Conservation (phyloP, 352 stramenopile species). For the Saprolegnia diclina region DNA sequence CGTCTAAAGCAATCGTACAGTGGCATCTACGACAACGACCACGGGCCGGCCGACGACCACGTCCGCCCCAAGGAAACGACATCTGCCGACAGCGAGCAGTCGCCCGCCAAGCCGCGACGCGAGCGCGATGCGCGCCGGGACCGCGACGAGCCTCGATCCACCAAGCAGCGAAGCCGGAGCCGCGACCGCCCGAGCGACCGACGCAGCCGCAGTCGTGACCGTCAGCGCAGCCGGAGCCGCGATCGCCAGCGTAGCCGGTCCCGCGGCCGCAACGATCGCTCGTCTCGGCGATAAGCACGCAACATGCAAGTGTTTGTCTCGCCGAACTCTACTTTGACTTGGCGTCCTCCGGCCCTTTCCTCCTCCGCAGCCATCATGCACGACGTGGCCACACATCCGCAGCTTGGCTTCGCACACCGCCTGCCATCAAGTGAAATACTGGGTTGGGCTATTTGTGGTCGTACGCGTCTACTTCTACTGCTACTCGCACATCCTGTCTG, state of each 20-base stretch:
- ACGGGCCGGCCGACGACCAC: not conserved
- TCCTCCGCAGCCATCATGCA: too few species aligned
- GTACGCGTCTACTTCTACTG: too few species aligned
- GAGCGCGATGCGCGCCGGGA: slow-evolving; percentile 23
- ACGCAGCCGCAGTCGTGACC: slow-evolving; percentile 27
- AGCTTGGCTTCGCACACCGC: too few species aligned
- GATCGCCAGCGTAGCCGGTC: slow-evolving; percentile 12
- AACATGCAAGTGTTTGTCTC: too few species aligned
- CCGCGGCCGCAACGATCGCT: not conserved
- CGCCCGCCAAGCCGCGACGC: slow-evolving; percentile 26
- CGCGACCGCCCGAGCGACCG: slow-evolving; percentile 27
- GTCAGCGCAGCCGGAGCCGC: slow-evolving; percentile 28
- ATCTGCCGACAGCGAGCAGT: slow-evolving; percentile 10
- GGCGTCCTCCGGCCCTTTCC: too few species aligned
- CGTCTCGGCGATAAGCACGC: not conserved
- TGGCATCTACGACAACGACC: slow-evolving; percentile 13
- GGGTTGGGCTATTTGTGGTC: too few species aligned
- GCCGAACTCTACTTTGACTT: too few species aligned
- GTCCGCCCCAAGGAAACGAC: slow-evolving; percentile 26
- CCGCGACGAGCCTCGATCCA: slow-evolving; percentile 22
- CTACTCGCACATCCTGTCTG: too few species aligned
- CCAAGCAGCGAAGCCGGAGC: slow-evolving; percentile 29
- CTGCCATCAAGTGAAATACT: too few species aligned
- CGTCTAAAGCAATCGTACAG: slow-evolving; percentile 71
- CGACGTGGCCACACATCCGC: too few species aligned